Evolutionary conservation across 345 rosid genomes (phyloP).

Genomic region (Reutealis trisperma): DNA sequence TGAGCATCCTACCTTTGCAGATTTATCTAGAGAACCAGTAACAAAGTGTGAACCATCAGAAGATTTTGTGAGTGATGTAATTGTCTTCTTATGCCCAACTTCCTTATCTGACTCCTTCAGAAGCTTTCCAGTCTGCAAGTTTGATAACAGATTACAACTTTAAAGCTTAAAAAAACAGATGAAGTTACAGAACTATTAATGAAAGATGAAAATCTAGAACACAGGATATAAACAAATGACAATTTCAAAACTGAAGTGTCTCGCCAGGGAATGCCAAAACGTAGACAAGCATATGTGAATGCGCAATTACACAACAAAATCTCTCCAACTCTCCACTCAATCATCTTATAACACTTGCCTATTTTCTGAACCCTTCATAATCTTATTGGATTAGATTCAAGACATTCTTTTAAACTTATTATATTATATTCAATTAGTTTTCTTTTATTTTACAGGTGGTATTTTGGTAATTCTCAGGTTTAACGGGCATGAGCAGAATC

Average conservation of each 20-base stretch:
- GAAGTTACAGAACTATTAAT: background rate
- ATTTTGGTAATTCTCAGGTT: no score
- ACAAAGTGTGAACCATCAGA: conserved; percentile 84
- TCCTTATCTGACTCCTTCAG: conserved; percentile 69
- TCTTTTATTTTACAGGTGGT: background rate
- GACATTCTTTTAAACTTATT: background rate
- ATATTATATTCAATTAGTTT: background rate
- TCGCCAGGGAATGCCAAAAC: background rate
- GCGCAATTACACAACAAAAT: background rate
- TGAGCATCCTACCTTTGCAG: conserved; percentile 68
- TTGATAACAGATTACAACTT: background rate
- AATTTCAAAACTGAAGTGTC: background rate
- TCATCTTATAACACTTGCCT: background rate
- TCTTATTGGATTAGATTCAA: background rate
- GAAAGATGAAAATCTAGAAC: background rate
- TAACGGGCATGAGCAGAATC: background rate
- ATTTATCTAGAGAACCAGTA: conserved; percentile 90
- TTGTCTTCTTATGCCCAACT: conserved; percentile 78
- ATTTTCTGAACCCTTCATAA: background rate
- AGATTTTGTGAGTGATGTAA: conserved; percentile 78
- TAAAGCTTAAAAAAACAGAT: background rate
- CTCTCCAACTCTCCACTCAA: background rate
- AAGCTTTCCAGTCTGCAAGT: conserved; percentile 75
- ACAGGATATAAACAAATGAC: background rate
- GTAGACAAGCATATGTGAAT: background rate